Evolutionary conservation across 257 asterid species (phyloP).

Genomic region (Coffea eugenioides): DNA sequence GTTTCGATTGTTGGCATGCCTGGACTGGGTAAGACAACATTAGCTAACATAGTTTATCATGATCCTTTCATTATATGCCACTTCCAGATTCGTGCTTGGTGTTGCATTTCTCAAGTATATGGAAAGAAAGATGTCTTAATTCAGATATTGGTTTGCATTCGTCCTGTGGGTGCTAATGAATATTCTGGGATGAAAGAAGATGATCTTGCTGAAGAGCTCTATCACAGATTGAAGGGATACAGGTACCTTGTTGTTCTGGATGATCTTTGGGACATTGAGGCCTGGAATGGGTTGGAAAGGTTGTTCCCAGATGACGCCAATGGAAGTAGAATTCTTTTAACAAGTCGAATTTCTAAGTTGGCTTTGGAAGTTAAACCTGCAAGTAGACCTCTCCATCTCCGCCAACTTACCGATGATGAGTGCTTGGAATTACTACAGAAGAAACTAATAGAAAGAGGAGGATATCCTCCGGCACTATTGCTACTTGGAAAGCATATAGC

Average conservation of each 20-base stretch:
- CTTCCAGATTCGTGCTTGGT: background rate
- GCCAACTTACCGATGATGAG: background rate
- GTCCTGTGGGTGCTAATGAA: background rate
- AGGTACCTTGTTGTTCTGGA: conserved; percentile 13
- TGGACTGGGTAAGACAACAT: conserved; percentile 10
- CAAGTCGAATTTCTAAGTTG: background rate
- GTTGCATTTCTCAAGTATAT: conserved; percentile 1
- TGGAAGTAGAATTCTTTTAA: conserved; percentile 16
- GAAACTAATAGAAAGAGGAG: background rate
- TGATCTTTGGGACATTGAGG: conserved; percentile 5
- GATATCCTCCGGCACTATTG: background rate
- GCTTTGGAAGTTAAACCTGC: background rate
- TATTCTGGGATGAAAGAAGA: background rate
- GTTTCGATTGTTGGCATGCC: conserved; percentile 6
- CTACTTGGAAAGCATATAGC: background rate
- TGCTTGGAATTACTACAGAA: background rate
- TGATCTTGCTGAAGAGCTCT: background rate
- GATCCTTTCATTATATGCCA: background rate
- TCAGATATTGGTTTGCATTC: background rate
- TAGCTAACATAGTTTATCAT: background rate
- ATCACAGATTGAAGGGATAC: background rate
- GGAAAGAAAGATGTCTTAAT: background rate
- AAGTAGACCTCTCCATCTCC: background rate
- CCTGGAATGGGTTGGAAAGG: background rate
- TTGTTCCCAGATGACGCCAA: background rate